phyloP scores from a whole-genome alignment of 805 yeast genomes.

The Ogataea ganodermae region DNA sequence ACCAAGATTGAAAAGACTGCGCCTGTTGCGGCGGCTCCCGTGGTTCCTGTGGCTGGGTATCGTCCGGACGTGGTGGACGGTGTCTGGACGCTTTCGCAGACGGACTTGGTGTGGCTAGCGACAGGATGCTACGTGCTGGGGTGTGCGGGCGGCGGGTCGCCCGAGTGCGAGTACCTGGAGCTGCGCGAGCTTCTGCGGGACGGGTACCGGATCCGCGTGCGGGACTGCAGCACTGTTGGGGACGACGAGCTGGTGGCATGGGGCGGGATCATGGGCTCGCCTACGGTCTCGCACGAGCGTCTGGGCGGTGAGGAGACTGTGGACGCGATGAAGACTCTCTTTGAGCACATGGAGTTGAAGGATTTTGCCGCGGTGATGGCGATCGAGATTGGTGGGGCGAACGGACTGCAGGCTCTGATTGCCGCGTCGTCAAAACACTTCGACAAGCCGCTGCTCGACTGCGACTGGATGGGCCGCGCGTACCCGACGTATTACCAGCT shows the following conservation, averaged over 20 bases:
- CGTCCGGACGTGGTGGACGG: constrained; percentile 31
- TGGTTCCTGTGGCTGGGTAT: constrained; percentile 27
- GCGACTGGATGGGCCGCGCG: constrained; percentile 51
- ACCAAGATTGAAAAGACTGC: constrained; percentile 1
- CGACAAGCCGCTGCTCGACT: constrained; percentile 36
- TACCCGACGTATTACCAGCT: constrained; percentile 45
- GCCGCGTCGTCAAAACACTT: constrained; percentile 20
- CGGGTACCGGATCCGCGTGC: constrained; percentile 37
- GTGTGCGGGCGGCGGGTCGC: constrained; percentile 55
- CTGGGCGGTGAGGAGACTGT: constrained; percentile 40
- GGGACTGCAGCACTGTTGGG: constrained; percentile 3
- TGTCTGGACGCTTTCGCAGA: constrained; percentile 42
- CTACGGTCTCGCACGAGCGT: constrained; percentile 46
- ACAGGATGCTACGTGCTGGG: constrained; percentile 48
- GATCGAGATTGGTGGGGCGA: constrained; percentile 46
- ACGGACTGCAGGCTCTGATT: constrained; percentile 38
- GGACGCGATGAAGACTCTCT: constrained; percentile 32
- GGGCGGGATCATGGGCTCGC: constrained; percentile 45
- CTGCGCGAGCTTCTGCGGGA: constrained; percentile 32
- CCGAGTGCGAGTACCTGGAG: constrained; percentile 41
- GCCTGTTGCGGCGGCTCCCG: constrained; percentile 18
- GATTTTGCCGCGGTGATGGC: constrained; percentile 38
- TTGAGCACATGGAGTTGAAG: constrained; percentile 24
- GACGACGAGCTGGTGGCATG: constrained; percentile 33
- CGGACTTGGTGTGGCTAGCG: constrained; percentile 43